Conservation (phyloP, 495 filamentous ascomycete genomes). For the Margaritispora aquatica region DNA sequence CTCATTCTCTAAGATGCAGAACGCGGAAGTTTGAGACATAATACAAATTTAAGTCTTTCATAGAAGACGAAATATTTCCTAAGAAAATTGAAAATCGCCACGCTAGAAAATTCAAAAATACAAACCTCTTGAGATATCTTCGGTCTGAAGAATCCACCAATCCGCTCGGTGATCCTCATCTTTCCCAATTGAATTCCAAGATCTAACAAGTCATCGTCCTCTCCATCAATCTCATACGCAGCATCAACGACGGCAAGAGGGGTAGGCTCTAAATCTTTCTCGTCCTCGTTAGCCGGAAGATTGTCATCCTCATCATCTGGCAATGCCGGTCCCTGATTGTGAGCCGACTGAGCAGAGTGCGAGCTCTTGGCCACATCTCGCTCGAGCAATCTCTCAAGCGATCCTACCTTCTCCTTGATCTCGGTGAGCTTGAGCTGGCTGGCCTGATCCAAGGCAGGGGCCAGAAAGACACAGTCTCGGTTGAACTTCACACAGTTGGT, state of each 20-base stretch:
- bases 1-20: not conserved
- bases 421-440: constrained; percentile 55
- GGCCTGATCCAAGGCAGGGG: constrained; percentile 51
- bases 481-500: constrained; percentile 57
- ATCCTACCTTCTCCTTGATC: constrained; percentile 65
- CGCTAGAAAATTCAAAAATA: constrained; percentile 1
- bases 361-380: constrained; percentile 38
- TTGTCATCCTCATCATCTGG: constrained; percentile 41
- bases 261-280: constrained; percentile 41
- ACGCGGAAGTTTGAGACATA: not conserved
- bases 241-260: constrained; percentile 54
- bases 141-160: constrained; percentile 53
- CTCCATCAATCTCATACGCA: constrained; percentile 48
- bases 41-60: not conserved
- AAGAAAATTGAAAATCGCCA: not conserved
- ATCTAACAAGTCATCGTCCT: constrained; percentile 61
- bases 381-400: constrained; percentile 54
- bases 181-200: constrained; percentile 63
- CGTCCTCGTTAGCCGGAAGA: constrained; percentile 37
- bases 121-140: constrained; percentile 62
- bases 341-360: constrained; percentile 29
- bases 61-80: not conserved
- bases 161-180: constrained; percentile 65
- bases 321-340: constrained; percentile 22
- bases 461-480: constrained; percentile 61